phyloP scores from a whole-genome alignment of 352 stramenopile species.

The Phytopythium sindhum region DNA sequence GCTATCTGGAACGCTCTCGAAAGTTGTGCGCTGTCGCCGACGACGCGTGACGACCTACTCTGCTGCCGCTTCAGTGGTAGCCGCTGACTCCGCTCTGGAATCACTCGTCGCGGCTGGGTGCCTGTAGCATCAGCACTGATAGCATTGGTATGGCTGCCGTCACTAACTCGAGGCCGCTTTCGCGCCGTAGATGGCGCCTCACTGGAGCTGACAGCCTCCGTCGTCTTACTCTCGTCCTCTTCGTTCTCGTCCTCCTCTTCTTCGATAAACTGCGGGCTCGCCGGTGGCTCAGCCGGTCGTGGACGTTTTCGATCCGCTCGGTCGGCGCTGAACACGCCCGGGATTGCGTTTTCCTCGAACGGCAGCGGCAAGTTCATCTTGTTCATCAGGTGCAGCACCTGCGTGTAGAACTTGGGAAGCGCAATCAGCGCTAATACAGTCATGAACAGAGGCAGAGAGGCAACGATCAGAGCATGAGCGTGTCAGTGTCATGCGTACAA shows the following conservation, averaged over 20 bases:
- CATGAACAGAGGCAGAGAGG: not conserved
- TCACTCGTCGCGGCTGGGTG: not conserved
- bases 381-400: slow-evolving; percentile 91
- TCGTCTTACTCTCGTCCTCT: not conserved
- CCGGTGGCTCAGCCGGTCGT: not conserved
- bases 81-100: not conserved
- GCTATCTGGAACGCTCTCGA: slow-evolving; percentile 26
- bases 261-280: slow-evolving; percentile 21
- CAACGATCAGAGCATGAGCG: not conserved
- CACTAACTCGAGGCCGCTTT: slow-evolving; percentile 2
- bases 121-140: not conserved
- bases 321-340: slow-evolving; percentile 37
- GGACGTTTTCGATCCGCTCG: not conserved
- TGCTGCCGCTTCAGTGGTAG: not conserved
- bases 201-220: not conserved
- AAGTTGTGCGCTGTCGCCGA: slow-evolving; percentile 11
- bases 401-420: slow-evolving; percentile 85
- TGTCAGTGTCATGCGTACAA: not conserved
- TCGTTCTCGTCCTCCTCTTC: slow-evolving; percentile 40
- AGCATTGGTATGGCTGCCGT: not conserved
- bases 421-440: slow-evolving; percentile 65
- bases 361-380: slow-evolving; percentile 89
- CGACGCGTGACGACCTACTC: not conserved
- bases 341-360: slow-evolving; percentile 72
- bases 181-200: not conserved